These are phyloP conservation scores for Colletotrichum sansevieriae DNA, from an alignment of 2,329 filamentous ascomycete genomes.

Conservation along the genomic window DNA sequence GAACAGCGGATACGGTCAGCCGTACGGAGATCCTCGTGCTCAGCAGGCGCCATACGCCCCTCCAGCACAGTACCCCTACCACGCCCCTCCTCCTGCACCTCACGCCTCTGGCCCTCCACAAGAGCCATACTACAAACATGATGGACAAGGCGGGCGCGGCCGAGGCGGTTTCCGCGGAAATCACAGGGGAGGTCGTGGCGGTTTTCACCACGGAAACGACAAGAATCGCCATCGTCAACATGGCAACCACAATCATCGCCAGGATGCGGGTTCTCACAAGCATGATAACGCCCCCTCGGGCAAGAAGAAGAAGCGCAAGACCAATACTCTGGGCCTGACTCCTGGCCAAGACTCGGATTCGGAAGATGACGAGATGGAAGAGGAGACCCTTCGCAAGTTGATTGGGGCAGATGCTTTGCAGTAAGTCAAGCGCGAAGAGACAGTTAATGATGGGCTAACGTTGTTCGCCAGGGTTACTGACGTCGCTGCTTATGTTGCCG, in stretches of 20 bases:
- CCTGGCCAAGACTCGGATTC: constrained; percentile 73
- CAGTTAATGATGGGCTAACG: background rate
- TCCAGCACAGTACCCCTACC: constrained; percentile 50
- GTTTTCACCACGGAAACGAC: constrained; percentile 50
- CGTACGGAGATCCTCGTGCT: constrained; percentile 57
- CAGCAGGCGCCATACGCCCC: constrained; percentile 48
- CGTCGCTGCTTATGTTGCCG: constrained; percentile 82
- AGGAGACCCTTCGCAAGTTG: constrained; percentile 72
- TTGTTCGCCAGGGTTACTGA: constrained; percentile 68
- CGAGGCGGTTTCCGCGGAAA: constrained; percentile 42
- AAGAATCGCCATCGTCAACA: constrained; percentile 27
- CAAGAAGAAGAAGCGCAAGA: constrained; percentile 80
- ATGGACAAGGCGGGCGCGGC: constrained; percentile 51
- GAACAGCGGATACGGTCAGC: constrained; percentile 54
- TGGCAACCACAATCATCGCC: constrained; percentile 58
- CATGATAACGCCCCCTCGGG: constrained; percentile 61
- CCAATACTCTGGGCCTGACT: constrained; percentile 79
- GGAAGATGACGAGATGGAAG: constrained; percentile 78
- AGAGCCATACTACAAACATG: constrained; percentile 48
- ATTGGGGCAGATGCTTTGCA: constrained; percentile 68
- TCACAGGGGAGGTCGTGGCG: constrained; percentile 49
- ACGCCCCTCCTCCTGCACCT: constrained; percentile 56
- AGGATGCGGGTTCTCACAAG: constrained; percentile 38
- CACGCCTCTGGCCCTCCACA: constrained; percentile 51
- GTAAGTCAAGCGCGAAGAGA: constrained; percentile 54